These are phyloP conservation scores for Prinsepia uniflora DNA, from an alignment of 306 rosid species.

Conservation along the genomic window DNA sequence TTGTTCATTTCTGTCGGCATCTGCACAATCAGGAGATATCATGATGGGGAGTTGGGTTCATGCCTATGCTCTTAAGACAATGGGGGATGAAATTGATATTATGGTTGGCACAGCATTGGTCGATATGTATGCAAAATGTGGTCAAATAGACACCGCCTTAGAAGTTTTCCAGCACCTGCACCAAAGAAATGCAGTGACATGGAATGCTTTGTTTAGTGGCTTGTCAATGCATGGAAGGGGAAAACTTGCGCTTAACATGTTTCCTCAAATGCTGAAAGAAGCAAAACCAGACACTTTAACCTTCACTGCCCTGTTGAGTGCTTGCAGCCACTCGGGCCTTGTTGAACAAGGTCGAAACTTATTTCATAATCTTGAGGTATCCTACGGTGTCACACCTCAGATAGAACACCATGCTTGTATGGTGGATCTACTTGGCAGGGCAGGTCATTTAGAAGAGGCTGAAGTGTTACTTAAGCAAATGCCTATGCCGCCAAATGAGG, in stretches of 20 bases:
- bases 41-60: slow-evolving; percentile 63
- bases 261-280: slow-evolving; percentile 51
- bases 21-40: slow-evolving; percentile 54
- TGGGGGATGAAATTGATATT: slow-evolving; percentile 41
- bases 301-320: slow-evolving; percentile 61
- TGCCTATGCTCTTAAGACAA: slow-evolving; percentile 49
- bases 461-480: slow-evolving; percentile 37
- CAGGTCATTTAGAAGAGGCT: slow-evolving; percentile 63
- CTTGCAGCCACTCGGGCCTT: slow-evolving; percentile 70
- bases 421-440: slow-evolving; percentile 70
- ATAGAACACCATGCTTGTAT: slow-evolving; percentile 73
- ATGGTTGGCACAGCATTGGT: slow-evolving; percentile 63
- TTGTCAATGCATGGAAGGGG: slow-evolving; percentile 72
- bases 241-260: slow-evolving; percentile 38
- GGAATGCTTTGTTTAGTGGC: slow-evolving; percentile 76
- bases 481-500: slow-evolving; percentile 68
- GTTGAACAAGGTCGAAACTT: slow-evolving; percentile 52
- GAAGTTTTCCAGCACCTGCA: slow-evolving; percentile 42
- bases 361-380: slow-evolving; percentile 45
- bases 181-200: slow-evolving; percentile 55
- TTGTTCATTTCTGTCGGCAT: slow-evolving; percentile 53
- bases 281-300: slow-evolving; percentile 65
- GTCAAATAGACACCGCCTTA: slow-evolving; percentile 45
- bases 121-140: slow-evolving; percentile 78
- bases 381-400: slow-evolving; percentile 38